phyloP scores from a whole-genome alignment of 176 grass and related monocot genomes.

The Melocanna baccifera region DNA sequence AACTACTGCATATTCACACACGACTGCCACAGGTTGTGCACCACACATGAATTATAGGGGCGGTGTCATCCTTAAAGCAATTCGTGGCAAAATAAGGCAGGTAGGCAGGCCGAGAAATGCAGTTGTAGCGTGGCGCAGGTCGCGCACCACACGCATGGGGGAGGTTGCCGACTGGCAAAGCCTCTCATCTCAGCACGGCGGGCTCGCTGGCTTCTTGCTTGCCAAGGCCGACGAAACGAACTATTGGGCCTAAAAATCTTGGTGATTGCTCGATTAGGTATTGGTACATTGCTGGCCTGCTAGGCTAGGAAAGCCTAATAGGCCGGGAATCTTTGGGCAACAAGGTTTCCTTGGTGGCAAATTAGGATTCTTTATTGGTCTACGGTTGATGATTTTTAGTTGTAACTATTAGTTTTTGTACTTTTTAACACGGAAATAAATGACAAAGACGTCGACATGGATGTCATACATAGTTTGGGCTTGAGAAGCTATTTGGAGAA shows the following conservation, averaged over 20 bases:
- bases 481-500: too few relatives aligned
- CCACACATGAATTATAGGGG: not conserved
- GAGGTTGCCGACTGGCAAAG: not conserved
- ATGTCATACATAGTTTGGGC: too few relatives aligned
- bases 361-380: too few relatives aligned
- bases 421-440: too few relatives aligned
- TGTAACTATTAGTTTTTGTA: too few relatives aligned
- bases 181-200: not conserved
- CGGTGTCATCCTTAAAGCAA: not conserved
- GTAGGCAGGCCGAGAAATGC: not conserved
- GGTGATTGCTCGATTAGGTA: not conserved
- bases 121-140: too few relatives aligned
- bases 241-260: not conserved
- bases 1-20: not conserved
- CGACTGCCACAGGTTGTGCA: not conserved
- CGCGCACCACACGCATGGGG: not conserved
- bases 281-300: not conserved
- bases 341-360: not conserved
- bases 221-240: not conserved
- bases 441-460: rapidly evolving
- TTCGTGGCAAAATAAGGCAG: not conserved
- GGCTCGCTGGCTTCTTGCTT: not conserved
- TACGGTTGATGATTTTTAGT: too few relatives aligned
- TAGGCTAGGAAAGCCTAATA: not conserved
- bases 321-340: not conserved